These are phyloP conservation scores for Ceratobasidium sp. DNA, from an alignment of 1,284 basidiomycete genomes.

Conservation along the genomic window DNA sequence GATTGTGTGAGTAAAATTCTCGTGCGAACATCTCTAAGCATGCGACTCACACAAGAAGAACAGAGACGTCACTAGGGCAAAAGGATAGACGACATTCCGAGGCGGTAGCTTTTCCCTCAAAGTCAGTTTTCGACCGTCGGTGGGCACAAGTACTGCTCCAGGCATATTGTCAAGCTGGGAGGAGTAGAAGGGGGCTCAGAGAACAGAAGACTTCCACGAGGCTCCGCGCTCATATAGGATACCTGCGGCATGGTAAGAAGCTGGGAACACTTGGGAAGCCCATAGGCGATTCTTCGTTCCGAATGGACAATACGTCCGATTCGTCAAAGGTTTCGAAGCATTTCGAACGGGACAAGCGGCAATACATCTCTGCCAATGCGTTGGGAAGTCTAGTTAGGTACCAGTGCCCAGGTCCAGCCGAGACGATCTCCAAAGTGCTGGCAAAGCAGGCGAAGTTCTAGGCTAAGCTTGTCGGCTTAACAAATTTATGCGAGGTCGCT, in stretches of 20 bases:
- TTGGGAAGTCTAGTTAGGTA: neutral
- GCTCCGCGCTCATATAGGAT: conserved; percentile 43
- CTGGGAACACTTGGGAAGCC: conserved; percentile 17
- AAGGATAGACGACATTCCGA: conserved; percentile 62
- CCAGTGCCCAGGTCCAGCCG: neutral
- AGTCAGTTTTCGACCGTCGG: conserved; percentile 31
- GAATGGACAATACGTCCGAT: conserved; percentile 27
- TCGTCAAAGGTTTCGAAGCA: neutral
- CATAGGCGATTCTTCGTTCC: neutral
- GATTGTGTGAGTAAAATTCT: neutral
- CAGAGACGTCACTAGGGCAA: conserved; percentile 78
- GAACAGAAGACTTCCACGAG: conserved; percentile 24
- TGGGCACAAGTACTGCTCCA: conserved; percentile 41
- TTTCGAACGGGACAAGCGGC: neutral
- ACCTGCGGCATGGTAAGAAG: conserved; percentile 15
- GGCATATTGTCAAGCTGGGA: conserved; percentile 35
- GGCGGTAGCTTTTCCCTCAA: conserved; percentile 36
- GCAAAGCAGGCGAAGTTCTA: neutral
- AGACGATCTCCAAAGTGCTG: neutral
- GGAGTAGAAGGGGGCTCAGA: conserved; percentile 9
- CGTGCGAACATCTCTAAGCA: neutral
- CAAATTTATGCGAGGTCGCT: neutral
- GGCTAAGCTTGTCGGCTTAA: neutral
- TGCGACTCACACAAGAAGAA: conserved; percentile 79
- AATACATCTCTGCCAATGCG: conserved; percentile 1